Conservation (phyloP, 2,329 filamentous ascomycete genomes). For the Sarocladium kiliense region DNA sequence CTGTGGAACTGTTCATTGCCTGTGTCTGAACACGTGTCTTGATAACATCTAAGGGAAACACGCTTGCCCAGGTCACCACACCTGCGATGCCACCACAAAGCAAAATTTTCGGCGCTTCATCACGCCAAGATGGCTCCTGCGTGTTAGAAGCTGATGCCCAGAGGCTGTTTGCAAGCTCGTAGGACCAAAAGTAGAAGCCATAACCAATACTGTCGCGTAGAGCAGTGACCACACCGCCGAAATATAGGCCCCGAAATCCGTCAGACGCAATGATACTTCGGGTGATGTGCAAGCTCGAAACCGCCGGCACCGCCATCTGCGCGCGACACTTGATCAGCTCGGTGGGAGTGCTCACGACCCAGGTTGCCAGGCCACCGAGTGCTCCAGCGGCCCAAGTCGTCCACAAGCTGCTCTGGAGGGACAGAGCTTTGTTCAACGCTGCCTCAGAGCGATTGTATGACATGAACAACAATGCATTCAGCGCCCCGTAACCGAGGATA, state of each 20-base stretch:
- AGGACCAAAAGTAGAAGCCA: slow-evolving; percentile 95
- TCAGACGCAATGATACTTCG: slow-evolving; percentile 51
- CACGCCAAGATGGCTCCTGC: slow-evolving; percentile 21
- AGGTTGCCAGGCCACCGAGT: slow-evolving; percentile 76
- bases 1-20: slow-evolving; percentile 20
- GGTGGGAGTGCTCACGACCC: slow-evolving; percentile 80
- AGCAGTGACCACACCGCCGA: slow-evolving; percentile 76
- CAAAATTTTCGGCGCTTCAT: slow-evolving; percentile 59
- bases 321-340: slow-evolving; percentile 88
- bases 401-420: slow-evolving; percentile 43
- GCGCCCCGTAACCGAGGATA: slow-evolving; percentile 80
- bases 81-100: slow-evolving; percentile 85
- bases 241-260: slow-evolving; percentile 69
- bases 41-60: slow-evolving; percentile 88
- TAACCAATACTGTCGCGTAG: slow-evolving; percentile 87
- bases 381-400: slow-evolving; percentile 78
- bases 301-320: slow-evolving; percentile 51
- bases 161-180: slow-evolving; percentile 66
- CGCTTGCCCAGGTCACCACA: slow-evolving; percentile 79
- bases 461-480: slow-evolving; percentile 87
- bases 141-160: slow-evolving; percentile 32
- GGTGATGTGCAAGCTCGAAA: slow-evolving; percentile 60
- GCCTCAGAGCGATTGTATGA: slow-evolving; percentile 82
- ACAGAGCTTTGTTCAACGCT: slow-evolving; percentile 42
- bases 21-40: slow-evolving; percentile 91